Evolutionary conservation across 2,329 filamentous ascomycete species (phyloP).

Genomic region (Ascochyta clinopodiicola): DNA sequence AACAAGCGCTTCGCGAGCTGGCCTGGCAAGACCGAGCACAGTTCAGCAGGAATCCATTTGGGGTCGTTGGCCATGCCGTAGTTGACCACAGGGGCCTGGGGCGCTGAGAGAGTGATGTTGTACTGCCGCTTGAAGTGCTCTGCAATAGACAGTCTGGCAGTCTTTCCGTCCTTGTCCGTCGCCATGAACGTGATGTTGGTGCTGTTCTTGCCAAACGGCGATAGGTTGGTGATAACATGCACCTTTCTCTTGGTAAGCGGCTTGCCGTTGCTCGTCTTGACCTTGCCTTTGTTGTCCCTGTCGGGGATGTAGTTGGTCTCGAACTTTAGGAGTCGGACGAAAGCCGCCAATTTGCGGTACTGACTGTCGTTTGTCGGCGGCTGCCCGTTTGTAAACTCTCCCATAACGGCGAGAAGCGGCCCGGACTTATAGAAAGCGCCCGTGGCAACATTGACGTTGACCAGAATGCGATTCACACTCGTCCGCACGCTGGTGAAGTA

Average conservation of each 20-base stretch:
- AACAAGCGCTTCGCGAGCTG: conserved; percentile 39
- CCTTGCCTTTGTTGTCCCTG: conserved; percentile 43
- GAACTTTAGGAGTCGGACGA: conserved; percentile 50
- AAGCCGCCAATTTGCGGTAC: conserved; percentile 28
- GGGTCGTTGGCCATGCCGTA: conserved; percentile 28
- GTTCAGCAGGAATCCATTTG: conserved; percentile 45
- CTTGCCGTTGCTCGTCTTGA: conserved; percentile 21
- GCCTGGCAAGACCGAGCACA: conserved; percentile 41
- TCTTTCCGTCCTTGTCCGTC: conserved; percentile 20
- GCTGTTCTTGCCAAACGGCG: conserved; percentile 44
- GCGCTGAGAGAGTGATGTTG: conserved; percentile 25
- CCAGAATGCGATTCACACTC: conserved; percentile 62
- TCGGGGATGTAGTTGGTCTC: conserved; percentile 50
- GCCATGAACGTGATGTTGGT: conserved; percentile 29
- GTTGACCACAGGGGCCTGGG: conserved; percentile 40
- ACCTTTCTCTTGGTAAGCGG: conserved; percentile 35
- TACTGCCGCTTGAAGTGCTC: conserved; percentile 31
- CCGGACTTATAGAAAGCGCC: conserved; percentile 63
- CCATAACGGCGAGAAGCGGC: conserved; percentile 46
- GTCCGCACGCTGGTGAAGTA: conserved; percentile 68
- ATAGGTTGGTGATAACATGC: conserved; percentile 50
- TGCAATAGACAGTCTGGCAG: conserved; percentile 21
- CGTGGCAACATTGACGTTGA: conserved; percentile 69
- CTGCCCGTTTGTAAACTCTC: conserved; percentile 23
- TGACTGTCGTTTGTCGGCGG: conserved; percentile 9